A percentile compares a stretch with the other conserved stretches of the same genome.
phyloP scores from a whole-genome alignment of 768 basidiomycete genomes.

The Daedaleopsis nitida region DNA sequence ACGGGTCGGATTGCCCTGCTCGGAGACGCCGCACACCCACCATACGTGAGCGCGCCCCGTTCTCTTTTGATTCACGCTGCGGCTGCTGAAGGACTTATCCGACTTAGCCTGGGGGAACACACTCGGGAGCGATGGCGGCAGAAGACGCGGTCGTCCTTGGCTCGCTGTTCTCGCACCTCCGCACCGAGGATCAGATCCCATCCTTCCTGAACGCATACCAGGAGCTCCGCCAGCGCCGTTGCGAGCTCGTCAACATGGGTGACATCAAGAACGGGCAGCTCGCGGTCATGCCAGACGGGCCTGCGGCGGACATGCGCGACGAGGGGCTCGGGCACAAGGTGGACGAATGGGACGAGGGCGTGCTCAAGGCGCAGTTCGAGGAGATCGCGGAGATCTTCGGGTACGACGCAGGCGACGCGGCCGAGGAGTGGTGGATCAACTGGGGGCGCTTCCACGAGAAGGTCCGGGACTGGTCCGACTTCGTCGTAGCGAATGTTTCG shows the following conservation, averaged over 20 bases:
- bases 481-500: not conserved
- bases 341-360: conserved; percentile 48
- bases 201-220: conserved; percentile 56
- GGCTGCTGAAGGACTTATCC: not conserved
- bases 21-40: conserved; percentile 65
- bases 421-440: conserved; percentile 66
- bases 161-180: conserved; percentile 57
- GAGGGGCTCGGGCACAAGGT: conserved; percentile 35
- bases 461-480: conserved; percentile 20
- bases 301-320: conserved; percentile 48
- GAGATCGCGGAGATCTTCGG: conserved; percentile 49
- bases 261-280: conserved; percentile 47
- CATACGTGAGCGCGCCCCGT: conserved; percentile 43
- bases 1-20: conserved; percentile 51
- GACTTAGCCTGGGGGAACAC: conserved; percentile 53
- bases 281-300: conserved; percentile 46
- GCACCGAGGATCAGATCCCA: conserved; percentile 47
- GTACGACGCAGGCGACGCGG: conserved; percentile 56
- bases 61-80: too few relatives aligned
- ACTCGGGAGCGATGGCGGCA: conserved; percentile 51
- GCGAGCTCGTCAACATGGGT: conserved; percentile 42
- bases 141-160: conserved; percentile 67
- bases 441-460: conserved; percentile 51
- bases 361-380: conserved; percentile 52
- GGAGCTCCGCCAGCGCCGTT: conserved; percentile 56